These are phyloP conservation scores for Pichia manshurica DNA, from an alignment of 805 yeast species.

Conservation along the genomic window DNA sequence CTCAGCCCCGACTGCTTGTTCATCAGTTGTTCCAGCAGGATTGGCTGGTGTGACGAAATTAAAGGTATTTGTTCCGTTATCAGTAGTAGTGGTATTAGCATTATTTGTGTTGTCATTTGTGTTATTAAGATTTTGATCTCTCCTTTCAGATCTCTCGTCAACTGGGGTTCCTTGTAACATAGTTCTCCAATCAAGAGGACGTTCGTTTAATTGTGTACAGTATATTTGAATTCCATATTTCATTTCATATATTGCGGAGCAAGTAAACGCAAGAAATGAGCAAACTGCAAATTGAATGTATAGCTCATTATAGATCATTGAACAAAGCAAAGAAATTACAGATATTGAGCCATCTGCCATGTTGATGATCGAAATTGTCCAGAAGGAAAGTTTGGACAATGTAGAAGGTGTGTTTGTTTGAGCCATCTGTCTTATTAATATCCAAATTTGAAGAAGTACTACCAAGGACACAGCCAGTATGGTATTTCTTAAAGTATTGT, in stretches of 20 bases:
- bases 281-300: constrained; percentile 65
- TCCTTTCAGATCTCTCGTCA: constrained; percentile 28
- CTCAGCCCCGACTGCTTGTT: constrained; percentile 51
- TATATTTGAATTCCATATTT: constrained; percentile 64
- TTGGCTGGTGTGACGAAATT: constrained; percentile 17
- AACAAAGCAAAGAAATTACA: constrained; percentile 52
- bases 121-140: constrained; percentile 5
- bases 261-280: constrained; percentile 61
- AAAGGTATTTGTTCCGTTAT: neutral
- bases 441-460: constrained; percentile 46
- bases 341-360: constrained; percentile 66
- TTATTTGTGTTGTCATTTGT: constrained; percentile 16
- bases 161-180: constrained; percentile 55
- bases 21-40: constrained; percentile 34
- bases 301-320: constrained; percentile 48
- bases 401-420: constrained; percentile 73
- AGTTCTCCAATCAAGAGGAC: constrained; percentile 59
- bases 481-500: constrained; percentile 33
- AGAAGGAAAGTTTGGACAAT: constrained; percentile 65
- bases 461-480: constrained; percentile 40
- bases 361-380: constrained; percentile 58
- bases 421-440: constrained; percentile 66
- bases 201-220: constrained; percentile 67
- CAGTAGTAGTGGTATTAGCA: constrained; percentile 13
- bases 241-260: constrained; percentile 70